These are phyloP conservation scores for Metarhizium rileyi DNA, from an alignment of 2,329 filamentous ascomycete genomes.

Conservation along the genomic window DNA sequence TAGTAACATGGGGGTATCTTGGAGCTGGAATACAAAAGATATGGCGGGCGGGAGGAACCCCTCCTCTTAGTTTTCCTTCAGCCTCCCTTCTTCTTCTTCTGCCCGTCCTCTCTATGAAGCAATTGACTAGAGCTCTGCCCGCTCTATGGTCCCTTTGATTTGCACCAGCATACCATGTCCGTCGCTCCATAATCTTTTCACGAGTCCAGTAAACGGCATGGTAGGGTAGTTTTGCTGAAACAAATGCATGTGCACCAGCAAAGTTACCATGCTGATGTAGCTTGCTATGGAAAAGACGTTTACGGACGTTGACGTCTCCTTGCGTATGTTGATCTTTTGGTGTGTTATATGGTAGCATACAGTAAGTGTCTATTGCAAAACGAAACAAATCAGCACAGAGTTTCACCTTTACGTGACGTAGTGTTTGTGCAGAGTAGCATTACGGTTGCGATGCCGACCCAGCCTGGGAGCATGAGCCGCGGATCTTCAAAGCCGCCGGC, in stretches of 20 bases:
- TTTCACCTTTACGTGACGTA: background rate
- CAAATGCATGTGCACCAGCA: slow-evolving; percentile 58
- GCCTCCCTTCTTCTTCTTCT: background rate
- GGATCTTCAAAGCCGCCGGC: slow-evolving; percentile 62
- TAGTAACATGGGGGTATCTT: background rate
- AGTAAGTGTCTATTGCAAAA: slow-evolving; percentile 49
- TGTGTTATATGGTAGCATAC: slow-evolving; percentile 68
- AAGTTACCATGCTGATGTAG: slow-evolving; percentile 63
- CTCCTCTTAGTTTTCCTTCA: background rate
- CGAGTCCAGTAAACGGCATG: slow-evolving; percentile 44
- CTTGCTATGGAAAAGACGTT: slow-evolving; percentile 67
- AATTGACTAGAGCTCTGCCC: slow-evolving; percentile 17
- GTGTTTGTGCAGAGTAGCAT: slow-evolving; percentile 14
- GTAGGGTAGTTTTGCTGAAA: slow-evolving; percentile 51
- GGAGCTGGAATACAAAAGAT: background rate
- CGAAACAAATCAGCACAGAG: background rate
- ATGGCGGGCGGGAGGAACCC: background rate
- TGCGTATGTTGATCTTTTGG: slow-evolving; percentile 69
- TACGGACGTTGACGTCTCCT: slow-evolving; percentile 69
- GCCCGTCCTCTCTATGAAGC: too few relatives aligned
- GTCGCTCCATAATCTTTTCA: slow-evolving; percentile 25
- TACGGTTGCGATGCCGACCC: slow-evolving; percentile 69
- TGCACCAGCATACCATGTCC: slow-evolving; percentile 18
- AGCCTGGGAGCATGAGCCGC: slow-evolving; percentile 62
- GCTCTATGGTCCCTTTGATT: slow-evolving; percentile 21